Percentiles rank a stretch among this genome's conserved stretches.
These are phyloP conservation scores for Rosa multiflora DNA, from an alignment of 306 rosid genomes.

Conservation along the genomic window DNA sequence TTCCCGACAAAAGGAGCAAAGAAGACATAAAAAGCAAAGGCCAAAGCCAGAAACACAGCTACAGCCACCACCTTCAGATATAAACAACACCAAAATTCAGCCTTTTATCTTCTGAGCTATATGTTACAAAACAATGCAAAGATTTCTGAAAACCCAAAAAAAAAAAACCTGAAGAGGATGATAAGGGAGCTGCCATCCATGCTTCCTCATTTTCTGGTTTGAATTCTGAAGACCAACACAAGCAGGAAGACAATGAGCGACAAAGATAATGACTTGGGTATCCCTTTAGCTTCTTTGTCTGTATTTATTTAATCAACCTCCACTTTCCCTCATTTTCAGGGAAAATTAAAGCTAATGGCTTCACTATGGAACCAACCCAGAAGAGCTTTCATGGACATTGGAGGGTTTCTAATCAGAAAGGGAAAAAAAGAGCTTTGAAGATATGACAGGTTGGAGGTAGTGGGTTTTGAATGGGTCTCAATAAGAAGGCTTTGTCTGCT, in stretches of 20 bases:
- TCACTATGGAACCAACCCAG: conserved; percentile 29
- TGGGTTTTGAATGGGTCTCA: conserved; percentile 28
- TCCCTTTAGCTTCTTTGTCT: conserved; percentile 5
- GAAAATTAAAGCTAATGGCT: conserved; percentile 41
- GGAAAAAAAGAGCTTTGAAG: conserved; percentile 33
- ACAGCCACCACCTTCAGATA: conserved; percentile 85
- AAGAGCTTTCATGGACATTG: conserved; percentile 18
- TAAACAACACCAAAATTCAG: conserved; percentile 2
- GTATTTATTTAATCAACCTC: conserved; percentile 10
- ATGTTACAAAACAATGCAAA: neutral
- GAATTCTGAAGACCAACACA: conserved; percentile 27
- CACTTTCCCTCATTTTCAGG: conserved; percentile 37
- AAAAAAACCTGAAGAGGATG: conserved; percentile 88
- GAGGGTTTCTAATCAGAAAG: conserved; percentile 16
- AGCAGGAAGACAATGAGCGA: conserved; percentile 14
- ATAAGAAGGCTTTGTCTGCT: conserved; percentile 51
- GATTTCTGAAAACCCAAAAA: neutral
- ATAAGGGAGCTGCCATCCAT: conserved; percentile 97
- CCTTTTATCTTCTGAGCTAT: conserved; percentile 11
- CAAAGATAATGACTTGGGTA: conserved; percentile 24
- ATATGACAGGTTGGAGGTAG: conserved; percentile 31
- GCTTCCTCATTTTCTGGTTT: conserved; percentile 76
- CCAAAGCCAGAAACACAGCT: conserved; percentile 94
- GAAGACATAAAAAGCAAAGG: conserved; percentile 96
- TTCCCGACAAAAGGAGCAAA: conserved; percentile 94